These are phyloP conservation scores for Kondoa subrosea DNA, from an alignment of 768 basidiomycete genomes.

Conservation along the genomic window DNA sequence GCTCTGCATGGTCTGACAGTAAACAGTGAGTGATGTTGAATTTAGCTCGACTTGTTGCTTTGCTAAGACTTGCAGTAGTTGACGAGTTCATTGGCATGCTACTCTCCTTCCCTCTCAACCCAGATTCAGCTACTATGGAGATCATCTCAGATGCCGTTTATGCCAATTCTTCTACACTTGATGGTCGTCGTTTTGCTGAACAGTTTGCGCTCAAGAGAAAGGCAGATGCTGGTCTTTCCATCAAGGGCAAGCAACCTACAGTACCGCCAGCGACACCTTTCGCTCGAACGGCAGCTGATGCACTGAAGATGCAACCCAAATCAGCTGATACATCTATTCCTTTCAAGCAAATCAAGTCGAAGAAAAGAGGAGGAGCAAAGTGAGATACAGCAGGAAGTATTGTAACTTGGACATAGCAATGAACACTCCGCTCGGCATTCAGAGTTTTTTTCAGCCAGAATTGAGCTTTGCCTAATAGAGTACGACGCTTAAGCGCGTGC, in stretches of 20 bases:
- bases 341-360: slow-evolving; percentile 53
- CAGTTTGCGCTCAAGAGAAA: slow-evolving; percentile 80
- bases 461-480: too few relatives aligned
- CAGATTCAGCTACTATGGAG: slow-evolving; percentile 50
- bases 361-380: background rate
- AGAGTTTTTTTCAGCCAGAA: too few relatives aligned
- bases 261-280: slow-evolving; percentile 9
- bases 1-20: slow-evolving; percentile 54
- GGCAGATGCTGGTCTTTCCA: slow-evolving; percentile 43
- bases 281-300: slow-evolving; percentile 31
- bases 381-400: background rate
- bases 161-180: slow-evolving; percentile 79
- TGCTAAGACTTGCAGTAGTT: slow-evolving; percentile 38
- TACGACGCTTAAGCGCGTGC: too few relatives aligned
- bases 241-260: slow-evolving; percentile 1
- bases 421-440: too few relatives aligned
- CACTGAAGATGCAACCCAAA: slow-evolving; percentile 76
- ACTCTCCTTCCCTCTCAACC: slow-evolving; percentile 76
- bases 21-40: slow-evolving; percentile 42
- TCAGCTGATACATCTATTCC: slow-evolving; percentile 55
- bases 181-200: slow-evolving; percentile 82
- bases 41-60: slow-evolving; percentile 7
- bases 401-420: too few relatives aligned
- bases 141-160: slow-evolving; percentile 93
- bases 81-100: slow-evolving; percentile 95